phyloP scores from a whole-genome alignment of 768 basidiomycete species.

The Brasilioporus rufonigricans region DNA sequence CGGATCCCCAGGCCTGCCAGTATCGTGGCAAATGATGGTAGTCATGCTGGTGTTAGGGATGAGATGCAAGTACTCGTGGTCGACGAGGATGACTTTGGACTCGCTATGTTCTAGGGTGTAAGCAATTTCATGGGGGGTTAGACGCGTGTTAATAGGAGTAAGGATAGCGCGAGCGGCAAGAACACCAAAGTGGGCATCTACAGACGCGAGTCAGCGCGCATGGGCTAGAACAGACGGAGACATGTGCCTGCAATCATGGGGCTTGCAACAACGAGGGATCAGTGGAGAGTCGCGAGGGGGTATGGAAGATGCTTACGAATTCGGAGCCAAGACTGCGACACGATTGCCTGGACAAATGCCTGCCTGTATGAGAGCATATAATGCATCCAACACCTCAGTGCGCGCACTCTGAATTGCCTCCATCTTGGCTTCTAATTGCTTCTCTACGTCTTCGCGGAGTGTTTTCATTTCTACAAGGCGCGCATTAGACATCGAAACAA shows the following conservation, averaged over 20 bases:
- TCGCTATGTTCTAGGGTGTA: slow-evolving; percentile 83
- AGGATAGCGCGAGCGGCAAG: slow-evolving; percentile 74
- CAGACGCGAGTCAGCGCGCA: not conserved
- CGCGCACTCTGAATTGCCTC: slow-evolving; percentile 42
- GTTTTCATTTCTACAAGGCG: slow-evolving; percentile 41
- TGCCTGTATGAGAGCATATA: slow-evolving; percentile 68
- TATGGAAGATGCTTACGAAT: slow-evolving; percentile 53
- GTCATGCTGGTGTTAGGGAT: slow-evolving; percentile 45
- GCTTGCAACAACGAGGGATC: slow-evolving; percentile 29
- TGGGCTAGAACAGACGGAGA: not conserved
- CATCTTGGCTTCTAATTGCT: slow-evolving; percentile 46
- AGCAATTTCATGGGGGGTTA: slow-evolving; percentile 70
- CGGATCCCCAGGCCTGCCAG: slow-evolving; percentile 64
- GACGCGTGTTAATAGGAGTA: slow-evolving; percentile 80
- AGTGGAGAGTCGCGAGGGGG: not conserved
- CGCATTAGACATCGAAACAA: not conserved
- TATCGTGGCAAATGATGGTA: slow-evolving; percentile 67
- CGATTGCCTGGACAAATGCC: slow-evolving; percentile 80
- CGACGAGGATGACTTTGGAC: slow-evolving; percentile 70
- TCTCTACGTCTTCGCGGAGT: slow-evolving; percentile 41
- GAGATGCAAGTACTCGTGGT: slow-evolving; percentile 67
- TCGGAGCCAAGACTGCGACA: slow-evolving; percentile 82
- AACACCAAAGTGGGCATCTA: slow-evolving; percentile 76
- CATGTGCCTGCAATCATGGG: slow-evolving; percentile 63
- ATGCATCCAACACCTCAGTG: slow-evolving; percentile 35